These are phyloP conservation scores for Cydonia oblonga DNA, from an alignment of 331 rosid species.

Conservation along the genomic window DNA sequence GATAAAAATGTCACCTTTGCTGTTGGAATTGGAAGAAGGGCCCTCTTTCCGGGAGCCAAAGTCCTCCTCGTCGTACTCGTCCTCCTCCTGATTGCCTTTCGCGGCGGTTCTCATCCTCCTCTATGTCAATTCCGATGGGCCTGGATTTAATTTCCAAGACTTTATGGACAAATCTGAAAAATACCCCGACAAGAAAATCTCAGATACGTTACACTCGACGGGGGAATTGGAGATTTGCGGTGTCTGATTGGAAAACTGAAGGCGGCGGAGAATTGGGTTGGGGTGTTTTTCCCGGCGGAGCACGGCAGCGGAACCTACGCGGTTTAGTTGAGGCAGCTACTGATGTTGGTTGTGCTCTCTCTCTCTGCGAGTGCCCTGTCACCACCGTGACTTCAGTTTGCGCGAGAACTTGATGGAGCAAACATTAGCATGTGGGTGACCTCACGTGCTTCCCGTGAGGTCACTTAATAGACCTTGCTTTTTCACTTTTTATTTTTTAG, in stretches of 20 bases:
- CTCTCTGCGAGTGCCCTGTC: not conserved
- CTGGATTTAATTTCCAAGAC: not conserved
- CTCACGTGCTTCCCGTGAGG: conserved; percentile 47
- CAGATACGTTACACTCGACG: not conserved
- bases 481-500: not conserved
- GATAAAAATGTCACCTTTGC: conserved; percentile 41
- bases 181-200: conserved; percentile 1
- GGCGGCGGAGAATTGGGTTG: not conserved
- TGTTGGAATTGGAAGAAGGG: conserved; percentile 53
- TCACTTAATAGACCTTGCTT: conserved; percentile 2
- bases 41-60: conserved; percentile 58
- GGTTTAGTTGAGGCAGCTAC: not conserved
- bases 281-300: not conserved
- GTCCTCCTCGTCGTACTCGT: conserved; percentile 84
- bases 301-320: not conserved
- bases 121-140: not conserved
- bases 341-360: not conserved
- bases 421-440: conserved; percentile 30
- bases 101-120: conserved; percentile 56
- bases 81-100: conserved; percentile 66
- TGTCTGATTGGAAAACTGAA: not conserved
- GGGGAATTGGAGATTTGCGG: not conserved
- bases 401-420: not conserved
- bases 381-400: conserved; percentile 6
- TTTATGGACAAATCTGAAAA: conserved; percentile 15